These are phyloP conservation scores for Crucibulum laeve DNA, from an alignment of 768 basidiomycete species.

Conservation along the genomic window DNA sequence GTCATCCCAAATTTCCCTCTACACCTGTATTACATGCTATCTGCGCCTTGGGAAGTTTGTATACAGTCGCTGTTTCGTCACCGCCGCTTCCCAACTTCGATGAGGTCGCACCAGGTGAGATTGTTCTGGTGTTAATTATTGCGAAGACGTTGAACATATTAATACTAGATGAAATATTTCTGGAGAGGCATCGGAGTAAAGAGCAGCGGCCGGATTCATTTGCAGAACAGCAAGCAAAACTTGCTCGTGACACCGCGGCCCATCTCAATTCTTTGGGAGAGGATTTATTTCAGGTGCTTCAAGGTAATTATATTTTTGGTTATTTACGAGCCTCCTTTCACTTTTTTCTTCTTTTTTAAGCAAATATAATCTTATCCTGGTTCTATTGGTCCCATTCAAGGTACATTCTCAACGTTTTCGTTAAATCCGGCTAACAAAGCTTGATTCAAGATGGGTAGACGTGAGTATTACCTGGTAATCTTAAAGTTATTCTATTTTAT, in stretches of 20 bases:
- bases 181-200: conserved; percentile 37
- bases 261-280: conserved; percentile 45
- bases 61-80: conserved; percentile 63
- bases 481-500: conserved; percentile 1
- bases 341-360: conserved; percentile 25
- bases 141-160: neutral
- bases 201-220: conserved; percentile 53
- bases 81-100: conserved; percentile 48
- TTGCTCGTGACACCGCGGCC: conserved; percentile 48
- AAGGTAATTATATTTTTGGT: conserved; percentile 39
- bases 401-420: conserved; percentile 24
- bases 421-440: conserved; percentile 8
- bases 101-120: conserved; percentile 43
- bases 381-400: conserved; percentile 74
- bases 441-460: conserved; percentile 63
- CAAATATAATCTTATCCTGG: conserved; percentile 61
- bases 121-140: conserved; percentile 1
- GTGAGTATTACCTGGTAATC: conserved; percentile 27
- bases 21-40: conserved; percentile 78
- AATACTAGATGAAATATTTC: conserved; percentile 49
- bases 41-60: conserved; percentile 74
- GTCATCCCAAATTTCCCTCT: conserved; percentile 70
- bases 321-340: neutral
- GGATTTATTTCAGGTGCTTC: conserved; percentile 53
- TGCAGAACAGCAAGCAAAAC: conserved; percentile 58